Evolutionary conservation across 1,284 basidiomycete genomes (phyloP).

Genomic region (Puccinia novopanici): DNA sequence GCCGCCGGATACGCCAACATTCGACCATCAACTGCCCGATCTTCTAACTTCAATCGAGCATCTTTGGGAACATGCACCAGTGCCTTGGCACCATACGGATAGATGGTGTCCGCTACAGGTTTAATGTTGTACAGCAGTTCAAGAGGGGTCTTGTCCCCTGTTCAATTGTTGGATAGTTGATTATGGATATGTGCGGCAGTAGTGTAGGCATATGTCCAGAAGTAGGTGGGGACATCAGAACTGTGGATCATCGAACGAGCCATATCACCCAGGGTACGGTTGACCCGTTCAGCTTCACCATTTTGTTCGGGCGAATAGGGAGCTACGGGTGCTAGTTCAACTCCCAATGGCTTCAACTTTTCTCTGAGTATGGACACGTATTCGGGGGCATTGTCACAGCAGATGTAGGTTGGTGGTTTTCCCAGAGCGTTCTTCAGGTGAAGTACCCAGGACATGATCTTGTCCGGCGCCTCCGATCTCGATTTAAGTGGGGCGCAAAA

Average conservation of each 20-base stretch:
- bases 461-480: neutral
- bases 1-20: neutral
- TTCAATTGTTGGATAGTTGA: neutral
- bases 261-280: constrained; percentile 15
- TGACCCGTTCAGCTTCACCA: constrained; percentile 11
- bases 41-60: neutral
- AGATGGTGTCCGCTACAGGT: neutral
- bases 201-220: constrained; percentile 10
- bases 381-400: too few relatives aligned
- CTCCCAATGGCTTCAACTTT: neutral
- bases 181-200: constrained; percentile 18
- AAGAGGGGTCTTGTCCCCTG: neutral
- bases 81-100: constrained; percentile 2
- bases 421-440: neutral
- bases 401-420: neutral
- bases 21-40: neutral
- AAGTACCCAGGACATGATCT: neutral
- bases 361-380: too few relatives aligned
- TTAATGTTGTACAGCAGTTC: neutral
- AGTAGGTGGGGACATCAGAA: neutral
- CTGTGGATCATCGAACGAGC: neutral
- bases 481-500: neutral
- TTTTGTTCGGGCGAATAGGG: neutral
- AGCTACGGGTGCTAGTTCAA: neutral
- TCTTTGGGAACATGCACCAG: constrained; percentile 17